Base-by-base conservation (phyloP, 2,329 filamentous ascomycete genomes). In the Aspergillus sp. region DNA sequence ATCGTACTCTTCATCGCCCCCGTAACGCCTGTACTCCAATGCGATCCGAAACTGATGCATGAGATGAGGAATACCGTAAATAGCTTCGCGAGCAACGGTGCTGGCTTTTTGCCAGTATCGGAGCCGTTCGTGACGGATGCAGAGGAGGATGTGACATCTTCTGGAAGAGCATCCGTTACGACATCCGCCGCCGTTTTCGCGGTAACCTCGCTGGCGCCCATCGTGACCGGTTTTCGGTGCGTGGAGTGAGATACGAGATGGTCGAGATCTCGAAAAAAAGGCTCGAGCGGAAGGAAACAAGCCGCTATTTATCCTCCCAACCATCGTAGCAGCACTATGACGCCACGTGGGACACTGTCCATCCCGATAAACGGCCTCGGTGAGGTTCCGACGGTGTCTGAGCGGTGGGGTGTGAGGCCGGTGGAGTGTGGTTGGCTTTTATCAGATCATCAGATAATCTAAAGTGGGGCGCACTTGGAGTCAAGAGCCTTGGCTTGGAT, bases 1-100 rank as follows among this genome's bases (percentile, higher is more conserved):
- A 88, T 71, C 0, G 85, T 87, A 19, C 77, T 84, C 69, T 88
- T 88, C 80, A 88, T 83, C 1, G 86, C 85, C 9, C 83, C 83
- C 0, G 84, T 87, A 1, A 88, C 83, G 1, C 85, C 84, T n/a
- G 79, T 79, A 64, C 84, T 87, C 85, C 85, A 88, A 23, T 83
- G 81, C 0, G 84, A 84, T 0, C 85, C 85, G 66, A 88, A 88
- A 1, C 85, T 84, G 65, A 88, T 86, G 31, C 68, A 75, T 3
- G 72, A 72, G 19, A 75, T 73, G 15, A 75, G 54, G 1, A 85
- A 52, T 3, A 87, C 81, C 0, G 84, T 79, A 8, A 76, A 69
- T 15, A 84, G 57, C 64, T 76, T 79, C 3, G 71, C 72, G 4
- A 77, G 17, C 3, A 74, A 48, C 3, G 72, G 71, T 1, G 72